A percentile compares a stretch with the other conserved stretches of the same genome.
Evolutionary conservation across 768 basidiomycete genomes (phyloP).

Genomic region (Lentinula edodes): DNA sequence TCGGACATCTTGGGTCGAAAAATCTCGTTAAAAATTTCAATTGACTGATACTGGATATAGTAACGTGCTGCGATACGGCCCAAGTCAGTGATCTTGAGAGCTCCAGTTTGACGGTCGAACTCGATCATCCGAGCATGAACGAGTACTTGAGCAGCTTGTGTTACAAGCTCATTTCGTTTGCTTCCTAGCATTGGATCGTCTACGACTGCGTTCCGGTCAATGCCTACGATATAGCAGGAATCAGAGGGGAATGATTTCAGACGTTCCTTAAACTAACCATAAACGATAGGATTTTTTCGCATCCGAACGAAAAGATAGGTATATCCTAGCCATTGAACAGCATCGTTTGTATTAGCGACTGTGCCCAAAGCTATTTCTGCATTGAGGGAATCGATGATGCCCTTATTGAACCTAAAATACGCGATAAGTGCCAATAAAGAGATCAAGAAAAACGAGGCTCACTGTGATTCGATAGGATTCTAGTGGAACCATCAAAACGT

Average conservation of each 20-base stretch:
- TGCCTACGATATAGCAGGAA: conserved; percentile 40
- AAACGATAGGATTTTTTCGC: conserved; percentile 83
- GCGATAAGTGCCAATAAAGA: conserved; percentile 6
- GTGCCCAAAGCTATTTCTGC: conserved; percentile 95
- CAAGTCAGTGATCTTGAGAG: conserved; percentile 76
- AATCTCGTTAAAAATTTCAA: conserved; percentile 78
- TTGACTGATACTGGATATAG: conserved; percentile 81
- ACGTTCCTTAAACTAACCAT: conserved; percentile 47
- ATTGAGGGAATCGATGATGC: conserved; percentile 88
- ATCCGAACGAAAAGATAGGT: conserved; percentile 96
- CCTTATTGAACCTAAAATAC: conserved; percentile 59
- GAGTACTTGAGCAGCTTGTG: conserved; percentile 59
- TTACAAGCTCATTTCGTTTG: conserved; percentile 66
- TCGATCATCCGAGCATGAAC: conserved; percentile 75
- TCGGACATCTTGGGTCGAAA: conserved; percentile 86
- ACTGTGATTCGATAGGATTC: conserved; percentile 97
- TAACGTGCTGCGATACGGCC: conserved; percentile 97
- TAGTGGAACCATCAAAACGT: conserved; percentile 22
- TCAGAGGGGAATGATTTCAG: neutral
- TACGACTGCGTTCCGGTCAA: conserved; percentile 56
- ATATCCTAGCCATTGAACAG: conserved; percentile 92
- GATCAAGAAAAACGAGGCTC: conserved; percentile 17
- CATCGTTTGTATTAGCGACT: conserved; percentile 81
- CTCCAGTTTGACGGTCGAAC: conserved; percentile 52
- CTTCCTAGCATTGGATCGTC: conserved; percentile 72